These are phyloP conservation scores for Ballota nigra DNA, from an alignment of 257 asterid species.

Conservation along the genomic window DNA sequence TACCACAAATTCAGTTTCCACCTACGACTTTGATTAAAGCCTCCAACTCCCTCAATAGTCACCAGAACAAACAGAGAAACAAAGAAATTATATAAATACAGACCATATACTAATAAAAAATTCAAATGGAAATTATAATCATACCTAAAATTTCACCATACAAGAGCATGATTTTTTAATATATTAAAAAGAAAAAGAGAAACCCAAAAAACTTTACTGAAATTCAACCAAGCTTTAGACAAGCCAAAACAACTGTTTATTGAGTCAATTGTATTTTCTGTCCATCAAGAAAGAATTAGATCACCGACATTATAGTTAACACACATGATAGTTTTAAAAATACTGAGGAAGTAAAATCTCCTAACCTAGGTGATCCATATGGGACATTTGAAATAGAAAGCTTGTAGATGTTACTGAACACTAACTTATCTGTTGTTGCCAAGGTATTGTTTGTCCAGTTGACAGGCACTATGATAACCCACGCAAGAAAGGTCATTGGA, in stretches of 20 bases:
- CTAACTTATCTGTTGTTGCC: conserved; percentile 39
- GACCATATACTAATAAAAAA: not conserved
- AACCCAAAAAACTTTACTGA: not conserved
- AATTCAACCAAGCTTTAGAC: not conserved
- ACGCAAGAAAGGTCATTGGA: conserved; percentile 73
- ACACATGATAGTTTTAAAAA: not conserved
- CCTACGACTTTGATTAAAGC: not conserved
- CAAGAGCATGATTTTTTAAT: not conserved
- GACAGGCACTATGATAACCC: conserved; percentile 85
- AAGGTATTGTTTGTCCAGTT: conserved; percentile 90
- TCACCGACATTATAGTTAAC: not conserved
- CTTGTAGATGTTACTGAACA: conserved; percentile 70
- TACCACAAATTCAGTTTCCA: not conserved
- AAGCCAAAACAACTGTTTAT: too few relatives aligned
- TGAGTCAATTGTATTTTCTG: not conserved
- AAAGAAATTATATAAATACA: not conserved
- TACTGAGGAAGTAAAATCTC: conserved; percentile 9
- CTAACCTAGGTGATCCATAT: conserved; percentile 66
- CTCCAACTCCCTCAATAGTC: not conserved
- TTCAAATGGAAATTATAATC: not conserved
- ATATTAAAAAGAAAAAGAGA: not conserved
- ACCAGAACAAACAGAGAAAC: not conserved
- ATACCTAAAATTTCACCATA: not conserved
- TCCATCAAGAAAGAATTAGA: not conserved
- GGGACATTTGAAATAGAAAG: conserved; percentile 95